A percentile compares a stretch with the other conserved stretches of the same genome.
phyloP scores from a whole-genome alignment of 768 basidiomycete species.

The Multifurca ochricompacta region DNA sequence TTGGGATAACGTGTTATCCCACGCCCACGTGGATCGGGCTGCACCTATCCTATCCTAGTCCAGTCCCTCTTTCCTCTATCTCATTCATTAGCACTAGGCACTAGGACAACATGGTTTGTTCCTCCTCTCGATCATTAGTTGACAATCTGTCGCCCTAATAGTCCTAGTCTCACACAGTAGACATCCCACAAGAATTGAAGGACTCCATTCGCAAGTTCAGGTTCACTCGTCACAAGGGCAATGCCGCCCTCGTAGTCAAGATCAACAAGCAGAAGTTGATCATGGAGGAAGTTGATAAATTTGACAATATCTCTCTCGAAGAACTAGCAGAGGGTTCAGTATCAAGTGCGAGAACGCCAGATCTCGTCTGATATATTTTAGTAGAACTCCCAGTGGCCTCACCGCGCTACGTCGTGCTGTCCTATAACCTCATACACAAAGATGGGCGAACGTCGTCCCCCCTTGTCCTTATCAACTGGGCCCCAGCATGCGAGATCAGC shows the following conservation, averaged over 20 bases:
- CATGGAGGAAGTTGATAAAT: slow-evolving; percentile 80
- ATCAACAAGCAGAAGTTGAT: slow-evolving; percentile 76
- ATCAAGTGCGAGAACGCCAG: background rate
- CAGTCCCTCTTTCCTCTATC: too few species aligned
- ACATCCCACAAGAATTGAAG: slow-evolving; percentile 75
- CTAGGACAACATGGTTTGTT: slow-evolving; percentile 18
- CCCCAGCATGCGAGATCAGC: slow-evolving; percentile 70
- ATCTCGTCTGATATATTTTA: slow-evolving; percentile 2
- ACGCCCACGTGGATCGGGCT: too few species aligned
- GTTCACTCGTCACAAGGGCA: slow-evolving; percentile 55
- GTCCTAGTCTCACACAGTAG: slow-evolving; percentile 63
- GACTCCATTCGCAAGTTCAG: slow-evolving; percentile 78
- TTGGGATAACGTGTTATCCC: too few species aligned
- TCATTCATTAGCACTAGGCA: too few species aligned
- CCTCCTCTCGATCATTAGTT: background rate
- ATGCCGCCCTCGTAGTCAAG: slow-evolving; percentile 80
- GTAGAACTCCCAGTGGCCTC: slow-evolving; percentile 82
- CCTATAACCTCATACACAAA: slow-evolving; percentile 68
- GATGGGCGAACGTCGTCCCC: slow-evolving; percentile 86
- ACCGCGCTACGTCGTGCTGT: slow-evolving; percentile 79
- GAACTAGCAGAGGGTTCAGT: slow-evolving; percentile 78
- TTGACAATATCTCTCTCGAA: slow-evolving; percentile 67
- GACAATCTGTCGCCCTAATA: background rate
- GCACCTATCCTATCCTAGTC: too few species aligned
- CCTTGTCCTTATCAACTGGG: slow-evolving; percentile 84